Evolutionary conservation across 2,329 filamentous ascomycete genomes (phyloP).

Genomic region (Aotearoamyces nothofagi): DNA sequence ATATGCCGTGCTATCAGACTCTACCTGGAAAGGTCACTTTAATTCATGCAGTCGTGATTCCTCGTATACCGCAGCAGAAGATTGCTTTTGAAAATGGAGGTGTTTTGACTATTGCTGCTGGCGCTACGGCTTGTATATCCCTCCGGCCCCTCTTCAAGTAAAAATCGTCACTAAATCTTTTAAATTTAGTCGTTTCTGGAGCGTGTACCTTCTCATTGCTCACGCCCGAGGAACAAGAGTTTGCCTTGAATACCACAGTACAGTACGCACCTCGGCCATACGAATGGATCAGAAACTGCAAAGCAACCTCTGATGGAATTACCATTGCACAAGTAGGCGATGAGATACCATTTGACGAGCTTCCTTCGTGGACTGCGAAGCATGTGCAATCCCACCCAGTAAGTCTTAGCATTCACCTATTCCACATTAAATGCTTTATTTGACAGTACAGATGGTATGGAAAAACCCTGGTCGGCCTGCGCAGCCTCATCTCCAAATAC

Average conservation of each 20-base stretch:
- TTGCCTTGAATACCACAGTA: constrained; percentile 16
- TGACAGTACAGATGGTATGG: too few species aligned
- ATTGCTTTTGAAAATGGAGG: constrained; percentile 10
- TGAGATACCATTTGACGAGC: constrained; percentile 7
- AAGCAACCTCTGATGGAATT: constrained; percentile 16
- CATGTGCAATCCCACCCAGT: constrained; percentile 13
- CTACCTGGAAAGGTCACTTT: constrained; percentile 16
- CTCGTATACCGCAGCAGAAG: constrained; percentile 13
- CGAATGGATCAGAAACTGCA: constrained; percentile 17
- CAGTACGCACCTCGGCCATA: constrained; percentile 16
- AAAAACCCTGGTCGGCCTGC: constrained; percentile 5
- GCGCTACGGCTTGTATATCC: constrained; percentile 13
- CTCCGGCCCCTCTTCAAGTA: neutral
- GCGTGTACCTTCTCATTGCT: constrained; percentile 13
- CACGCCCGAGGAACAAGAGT: constrained; percentile 13
- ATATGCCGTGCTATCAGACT: constrained; percentile 16
- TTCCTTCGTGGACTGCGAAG: constrained; percentile 10
- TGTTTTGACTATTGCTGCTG: constrained; percentile 10
- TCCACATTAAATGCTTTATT: neutral
- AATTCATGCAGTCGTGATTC: constrained; percentile 11
- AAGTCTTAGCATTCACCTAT: constrained; percentile 6
- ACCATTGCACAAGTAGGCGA: constrained; percentile 12
- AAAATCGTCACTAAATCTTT: neutral
- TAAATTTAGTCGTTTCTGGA: constrained; percentile 15
- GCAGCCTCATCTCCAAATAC: constrained; percentile 13